Conservation (phyloP, 2,329 filamentous ascomycete genomes). For the Pseudonectria foliicola region DNA sequence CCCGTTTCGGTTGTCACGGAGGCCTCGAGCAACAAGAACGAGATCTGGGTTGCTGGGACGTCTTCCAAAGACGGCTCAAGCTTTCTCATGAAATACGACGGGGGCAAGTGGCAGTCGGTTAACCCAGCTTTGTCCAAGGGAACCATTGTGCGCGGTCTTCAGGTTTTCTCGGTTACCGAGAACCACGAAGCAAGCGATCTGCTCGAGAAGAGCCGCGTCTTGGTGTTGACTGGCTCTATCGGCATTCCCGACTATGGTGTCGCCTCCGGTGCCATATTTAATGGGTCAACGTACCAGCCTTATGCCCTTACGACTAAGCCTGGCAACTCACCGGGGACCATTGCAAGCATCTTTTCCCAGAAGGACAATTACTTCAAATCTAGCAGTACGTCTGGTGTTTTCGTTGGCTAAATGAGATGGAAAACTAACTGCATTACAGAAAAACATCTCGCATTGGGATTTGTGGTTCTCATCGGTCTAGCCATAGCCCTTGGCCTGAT, state of each 20-base stretch:
- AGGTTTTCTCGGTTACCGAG: constrained; percentile 67
- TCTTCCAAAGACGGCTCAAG: constrained; percentile 54
- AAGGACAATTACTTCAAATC: constrained; percentile 67
- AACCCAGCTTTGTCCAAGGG: constrained; percentile 53
- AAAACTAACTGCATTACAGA: constrained; percentile 21
- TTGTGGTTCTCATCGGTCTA: constrained; percentile 73
- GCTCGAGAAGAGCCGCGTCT: constrained; percentile 58
- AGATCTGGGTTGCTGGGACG: constrained; percentile 78
- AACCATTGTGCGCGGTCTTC: constrained; percentile 70
- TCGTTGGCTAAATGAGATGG: neutral
- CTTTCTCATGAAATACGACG: constrained; percentile 79
- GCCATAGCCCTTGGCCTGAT: constrained; percentile 72
- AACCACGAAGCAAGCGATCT: constrained; percentile 59
- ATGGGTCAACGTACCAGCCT: constrained; percentile 70
- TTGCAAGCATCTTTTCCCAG: constrained; percentile 79
- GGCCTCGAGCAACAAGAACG: constrained; percentile 62
- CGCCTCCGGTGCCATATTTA: constrained; percentile 80
- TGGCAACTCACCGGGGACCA: constrained; percentile 60
- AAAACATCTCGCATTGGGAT: constrained; percentile 61
- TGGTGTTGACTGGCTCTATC: constrained; percentile 82
- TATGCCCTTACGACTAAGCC: constrained; percentile 71
- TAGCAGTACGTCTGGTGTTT: constrained; percentile 42
- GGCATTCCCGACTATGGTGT: constrained; percentile 68
- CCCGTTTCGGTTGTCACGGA: constrained; percentile 69
- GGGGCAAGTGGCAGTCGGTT: constrained; percentile 61